Conservation (phyloP, 2,329 filamentous ascomycete species). For the Immersiporthe knoxdaviesiana region DNA sequence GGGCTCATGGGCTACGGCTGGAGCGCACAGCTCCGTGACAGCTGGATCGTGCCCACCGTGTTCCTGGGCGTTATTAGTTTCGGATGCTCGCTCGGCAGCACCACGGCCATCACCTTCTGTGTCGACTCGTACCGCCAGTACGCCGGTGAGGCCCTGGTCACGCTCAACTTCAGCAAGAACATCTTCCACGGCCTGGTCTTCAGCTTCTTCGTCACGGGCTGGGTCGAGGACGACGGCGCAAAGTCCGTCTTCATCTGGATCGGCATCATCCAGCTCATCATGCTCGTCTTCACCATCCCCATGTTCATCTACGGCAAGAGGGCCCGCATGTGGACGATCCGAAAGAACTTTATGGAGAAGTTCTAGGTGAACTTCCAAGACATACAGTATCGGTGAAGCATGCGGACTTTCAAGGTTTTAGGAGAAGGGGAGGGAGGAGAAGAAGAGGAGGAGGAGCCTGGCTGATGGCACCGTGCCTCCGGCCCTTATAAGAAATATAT, state of each 20-base stretch:
- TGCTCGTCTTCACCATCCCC: slow-evolving; percentile 76
- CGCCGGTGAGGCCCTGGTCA: slow-evolving; percentile 91
- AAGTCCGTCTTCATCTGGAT: slow-evolving; percentile 81
- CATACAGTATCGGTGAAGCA: not conserved
- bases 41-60: slow-evolving; percentile 89
- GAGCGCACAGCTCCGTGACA: slow-evolving; percentile 74
- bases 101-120: slow-evolving; percentile 90
- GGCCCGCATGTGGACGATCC: slow-evolving; percentile 90
- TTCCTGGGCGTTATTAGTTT: slow-evolving; percentile 95
- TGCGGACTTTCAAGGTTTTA: not conserved
- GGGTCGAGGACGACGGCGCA: slow-evolving; percentile 76
- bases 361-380: slow-evolving; percentile 33
- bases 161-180: slow-evolving; percentile 93
- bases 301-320: slow-evolving; percentile 96
- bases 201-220: slow-evolving; percentile 82
- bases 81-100: slow-evolving; percentile 86
- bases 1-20: slow-evolving; percentile 97
- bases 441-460: too few relatives aligned
- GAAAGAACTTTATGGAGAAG: slow-evolving; percentile 84
- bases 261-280: slow-evolving; percentile 81
- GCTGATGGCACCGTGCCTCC: not conserved
- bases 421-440: too few relatives aligned
- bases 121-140: slow-evolving; percentile 94
- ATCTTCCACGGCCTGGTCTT: slow-evolving; percentile 90
- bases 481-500: not conserved